These are phyloP conservation scores for Paecilomyces niveus DNA, from an alignment of 2,329 filamentous ascomycete species.

Conservation along the genomic window DNA sequence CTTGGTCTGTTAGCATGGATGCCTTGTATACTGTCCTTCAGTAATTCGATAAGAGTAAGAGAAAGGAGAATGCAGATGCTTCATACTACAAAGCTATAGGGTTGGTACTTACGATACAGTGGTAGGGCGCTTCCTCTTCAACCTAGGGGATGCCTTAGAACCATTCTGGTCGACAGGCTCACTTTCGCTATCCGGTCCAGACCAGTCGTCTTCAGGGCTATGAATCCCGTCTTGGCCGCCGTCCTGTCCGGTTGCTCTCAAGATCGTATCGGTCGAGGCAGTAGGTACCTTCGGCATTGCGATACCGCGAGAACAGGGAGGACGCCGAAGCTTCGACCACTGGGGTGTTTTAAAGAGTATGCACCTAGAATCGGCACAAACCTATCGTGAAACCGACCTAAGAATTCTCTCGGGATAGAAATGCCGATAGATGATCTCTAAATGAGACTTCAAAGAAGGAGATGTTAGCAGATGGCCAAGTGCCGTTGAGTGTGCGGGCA, in stretches of 20 bases:
- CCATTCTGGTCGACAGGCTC: slow-evolving; percentile 21
- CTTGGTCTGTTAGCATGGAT: slow-evolving; percentile 20
- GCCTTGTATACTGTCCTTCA: not conserved
- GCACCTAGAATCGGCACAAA: not conserved
- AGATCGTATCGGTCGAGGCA: slow-evolving; percentile 13
- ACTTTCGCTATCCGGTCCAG: slow-evolving; percentile 27
- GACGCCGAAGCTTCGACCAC: not conserved
- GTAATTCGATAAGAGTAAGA: not conserved
- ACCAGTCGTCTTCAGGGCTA: slow-evolving; percentile 27
- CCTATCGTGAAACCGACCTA: not conserved
- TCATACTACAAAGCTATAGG: not conserved
- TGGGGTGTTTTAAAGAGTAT: not conserved
- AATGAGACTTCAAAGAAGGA: not conserved
- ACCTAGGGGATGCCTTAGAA: slow-evolving; percentile 15
- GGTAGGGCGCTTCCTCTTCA: slow-evolving; percentile 32
- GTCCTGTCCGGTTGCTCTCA: slow-evolving; percentile 13
- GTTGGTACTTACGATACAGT: slow-evolving; percentile 29
- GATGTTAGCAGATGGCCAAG: not conserved
- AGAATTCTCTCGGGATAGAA: not conserved
- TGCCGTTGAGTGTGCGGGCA: not conserved
- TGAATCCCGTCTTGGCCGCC: slow-evolving; percentile 21
- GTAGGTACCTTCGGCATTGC: slow-evolving; percentile 26
- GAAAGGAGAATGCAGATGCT: not conserved
- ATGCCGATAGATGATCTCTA: not conserved
- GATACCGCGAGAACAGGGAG: slow-evolving; percentile 15